Conservation (phyloP, 2,329 filamentous ascomycete genomes). For the Cordyceps fumosorosea region DNA sequence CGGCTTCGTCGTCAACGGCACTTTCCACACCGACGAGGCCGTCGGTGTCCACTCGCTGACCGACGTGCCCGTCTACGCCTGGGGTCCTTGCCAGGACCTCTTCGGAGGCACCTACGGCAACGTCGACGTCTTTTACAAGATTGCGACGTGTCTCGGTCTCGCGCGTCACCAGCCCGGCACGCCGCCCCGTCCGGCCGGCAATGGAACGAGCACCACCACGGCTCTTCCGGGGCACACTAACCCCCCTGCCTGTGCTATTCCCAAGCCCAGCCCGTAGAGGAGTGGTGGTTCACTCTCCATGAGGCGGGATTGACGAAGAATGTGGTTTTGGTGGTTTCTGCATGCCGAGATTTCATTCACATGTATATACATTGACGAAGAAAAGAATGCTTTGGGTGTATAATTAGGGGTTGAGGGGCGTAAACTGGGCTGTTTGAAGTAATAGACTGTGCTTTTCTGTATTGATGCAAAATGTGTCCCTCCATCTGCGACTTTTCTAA, state of each 20-base stretch:
- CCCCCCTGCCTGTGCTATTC: background rate
- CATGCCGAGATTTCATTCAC: background rate
- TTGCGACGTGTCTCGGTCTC: slow-evolving; percentile 61
- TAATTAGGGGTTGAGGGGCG: slow-evolving; percentile 1
- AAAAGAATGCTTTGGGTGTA: background rate
- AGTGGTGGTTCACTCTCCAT: background rate
- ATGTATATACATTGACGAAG: background rate
- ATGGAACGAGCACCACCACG: background rate
- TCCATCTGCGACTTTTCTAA: background rate
- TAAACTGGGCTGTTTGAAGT: background rate
- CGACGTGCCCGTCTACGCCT: slow-evolving; percentile 71
- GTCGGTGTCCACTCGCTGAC: slow-evolving; percentile 73
- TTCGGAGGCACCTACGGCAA: slow-evolving; percentile 68
- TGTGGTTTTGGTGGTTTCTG: background rate
- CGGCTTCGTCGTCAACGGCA: slow-evolving; percentile 72
- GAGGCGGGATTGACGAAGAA: background rate
- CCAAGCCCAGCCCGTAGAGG: background rate
- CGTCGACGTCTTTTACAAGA: slow-evolving; percentile 69
- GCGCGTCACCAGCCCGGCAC: slow-evolving; percentile 21
- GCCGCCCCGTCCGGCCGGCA: slow-evolving; percentile 1
- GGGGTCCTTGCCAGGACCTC: slow-evolving; percentile 69
- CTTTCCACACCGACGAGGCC: slow-evolving; percentile 53
- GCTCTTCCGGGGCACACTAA: background rate
- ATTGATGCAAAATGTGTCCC: background rate
- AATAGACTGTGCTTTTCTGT: background rate